Conservation (phyloP, 1,139 yeast species). For the Geotrichum reessii region DNA sequence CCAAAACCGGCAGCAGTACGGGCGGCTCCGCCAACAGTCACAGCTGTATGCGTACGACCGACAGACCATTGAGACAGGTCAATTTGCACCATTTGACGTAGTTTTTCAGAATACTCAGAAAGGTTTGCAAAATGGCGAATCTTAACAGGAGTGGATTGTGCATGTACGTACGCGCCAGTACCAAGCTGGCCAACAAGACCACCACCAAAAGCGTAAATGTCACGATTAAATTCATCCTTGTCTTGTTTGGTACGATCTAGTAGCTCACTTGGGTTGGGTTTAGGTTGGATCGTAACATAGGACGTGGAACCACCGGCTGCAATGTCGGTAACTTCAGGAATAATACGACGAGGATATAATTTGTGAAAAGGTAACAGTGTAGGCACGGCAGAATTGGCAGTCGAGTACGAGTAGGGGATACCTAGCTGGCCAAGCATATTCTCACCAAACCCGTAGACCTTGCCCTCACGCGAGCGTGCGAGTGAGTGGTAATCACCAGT, state of each 20-base stretch:
- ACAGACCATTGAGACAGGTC: constrained; percentile 50
- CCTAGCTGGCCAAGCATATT: constrained; percentile 82
- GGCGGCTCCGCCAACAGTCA: constrained; percentile 42
- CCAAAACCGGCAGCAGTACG: constrained; percentile 21
- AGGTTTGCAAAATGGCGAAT: constrained; percentile 45
- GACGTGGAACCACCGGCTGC: constrained; percentile 68
- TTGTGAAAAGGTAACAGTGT: constrained; percentile 44
- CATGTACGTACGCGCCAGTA: constrained; percentile 66
- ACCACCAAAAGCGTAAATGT: constrained; percentile 59
- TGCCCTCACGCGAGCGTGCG: constrained; percentile 57
- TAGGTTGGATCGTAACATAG: constrained; percentile 36
- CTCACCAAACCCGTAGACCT: constrained; percentile 77
- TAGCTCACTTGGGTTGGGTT: constrained; percentile 14
- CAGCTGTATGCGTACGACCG: constrained; percentile 63
- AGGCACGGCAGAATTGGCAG: constrained; percentile 68
- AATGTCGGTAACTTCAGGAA: constrained; percentile 38
- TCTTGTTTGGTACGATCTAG: constrained; percentile 21
- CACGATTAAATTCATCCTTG: constrained; percentile 24
- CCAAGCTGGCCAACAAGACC: constrained; percentile 91
- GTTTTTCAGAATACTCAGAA: constrained; percentile 39
- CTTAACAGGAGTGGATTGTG: constrained; percentile 60
- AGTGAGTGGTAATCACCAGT: constrained; percentile 70
- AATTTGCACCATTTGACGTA: constrained; percentile 39
- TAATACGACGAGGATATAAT: constrained; percentile 36
- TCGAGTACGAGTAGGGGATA: constrained; percentile 56